phyloP scores from a whole-genome alignment of 2,329 filamentous ascomycete species.

The Arthrobotrys conoides region DNA sequence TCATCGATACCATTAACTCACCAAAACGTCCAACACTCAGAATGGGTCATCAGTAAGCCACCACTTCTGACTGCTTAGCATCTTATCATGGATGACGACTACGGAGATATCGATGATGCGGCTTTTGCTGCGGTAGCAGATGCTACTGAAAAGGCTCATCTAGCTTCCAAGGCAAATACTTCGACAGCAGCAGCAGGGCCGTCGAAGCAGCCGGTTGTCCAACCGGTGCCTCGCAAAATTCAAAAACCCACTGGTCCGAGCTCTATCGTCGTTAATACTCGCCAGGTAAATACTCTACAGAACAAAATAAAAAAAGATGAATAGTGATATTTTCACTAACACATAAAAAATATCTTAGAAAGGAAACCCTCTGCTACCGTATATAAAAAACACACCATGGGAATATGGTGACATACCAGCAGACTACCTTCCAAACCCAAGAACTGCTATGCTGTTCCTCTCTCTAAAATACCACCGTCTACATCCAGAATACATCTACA shows the following conservation, averaged over 20 bases:
- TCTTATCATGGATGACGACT: slow-evolving; percentile 70
- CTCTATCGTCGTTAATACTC: slow-evolving; percentile 62
- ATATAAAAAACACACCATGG: slow-evolving; percentile 87
- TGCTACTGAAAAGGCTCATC: slow-evolving; percentile 66
- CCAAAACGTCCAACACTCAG: too few species aligned
- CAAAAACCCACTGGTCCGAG: slow-evolving; percentile 52
- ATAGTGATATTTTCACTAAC: slow-evolving; percentile 10
- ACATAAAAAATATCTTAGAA: slow-evolving; percentile 73
- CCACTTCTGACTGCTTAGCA: slow-evolving; percentile 61
- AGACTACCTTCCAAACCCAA: slow-evolving; percentile 88
- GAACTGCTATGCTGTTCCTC: slow-evolving; percentile 91
- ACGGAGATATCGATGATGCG: slow-evolving; percentile 73
- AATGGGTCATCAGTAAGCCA: slow-evolving; percentile 15
- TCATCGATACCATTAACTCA: too few species aligned
- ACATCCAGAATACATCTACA: slow-evolving; percentile 98
- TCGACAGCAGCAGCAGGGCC: slow-evolving; percentile 61
- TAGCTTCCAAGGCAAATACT: slow-evolving; percentile 61
- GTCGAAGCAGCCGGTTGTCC: slow-evolving; percentile 60
- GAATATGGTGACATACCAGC: slow-evolving; percentile 97
- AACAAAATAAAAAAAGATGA: slow-evolving; percentile 67
- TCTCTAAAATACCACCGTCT: slow-evolving; percentile 97
- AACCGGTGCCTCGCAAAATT: slow-evolving; percentile 60
- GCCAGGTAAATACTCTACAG: slow-evolving; percentile 60
- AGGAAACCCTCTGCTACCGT: slow-evolving; percentile 90
- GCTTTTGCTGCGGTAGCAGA: slow-evolving; percentile 73